Evolutionary conservation across 2,329 filamentous ascomycete species (phyloP), one percentile per base, ranked within the genome.

Genomic region (Alternaria sp.): DNA sequence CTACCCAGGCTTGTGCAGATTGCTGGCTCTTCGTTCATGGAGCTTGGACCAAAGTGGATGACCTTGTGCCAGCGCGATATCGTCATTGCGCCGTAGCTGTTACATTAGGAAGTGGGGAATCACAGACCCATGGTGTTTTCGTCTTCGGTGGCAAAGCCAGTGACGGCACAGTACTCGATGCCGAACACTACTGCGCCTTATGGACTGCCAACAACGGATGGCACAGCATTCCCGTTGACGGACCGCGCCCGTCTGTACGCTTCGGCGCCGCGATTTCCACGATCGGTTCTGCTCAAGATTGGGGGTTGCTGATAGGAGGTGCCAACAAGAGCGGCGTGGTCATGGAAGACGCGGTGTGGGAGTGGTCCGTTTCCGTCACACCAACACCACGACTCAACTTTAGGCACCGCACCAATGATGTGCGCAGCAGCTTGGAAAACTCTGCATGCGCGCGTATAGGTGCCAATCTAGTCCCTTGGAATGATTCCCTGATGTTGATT

Each of bases 291-390:
- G 69, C 78, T 24, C 75, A 76, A 43, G 71, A 64, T 5, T 84
- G 84, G 43, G 93, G 93, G 1, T 75, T 94, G 2, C 68, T 95
- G 2, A 81, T 87, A 18, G 93, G 93, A 18, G 94, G 94, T 0
- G 89, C 96, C 71, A 82, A 84, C 22, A 79, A 79, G 39, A 84
- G 89, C 72, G 91, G 90, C 3, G 81, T 84, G 8, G 81, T 96
- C 14, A 79, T 87, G 20, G 80, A 85, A 42, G 86, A 89, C 58
- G 81, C 52, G n/a, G 32, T 89, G 14, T 89, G 90, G 81, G 79
- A 81, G 51, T 96, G 92, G 91, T 81, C 78, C 44, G 71, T 79
- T 42, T 64, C 77, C n/a, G 70, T 76, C 43, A 69, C 78, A 65
- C 66, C 68, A 63, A 60, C 61, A 64, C 59, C 66, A 43, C 67